Evolutionary conservation across 208 protist species (phyloP), one percentile per base, ranked within the genome.

Genomic region (Kentomonas sorsogonicus): DNA sequence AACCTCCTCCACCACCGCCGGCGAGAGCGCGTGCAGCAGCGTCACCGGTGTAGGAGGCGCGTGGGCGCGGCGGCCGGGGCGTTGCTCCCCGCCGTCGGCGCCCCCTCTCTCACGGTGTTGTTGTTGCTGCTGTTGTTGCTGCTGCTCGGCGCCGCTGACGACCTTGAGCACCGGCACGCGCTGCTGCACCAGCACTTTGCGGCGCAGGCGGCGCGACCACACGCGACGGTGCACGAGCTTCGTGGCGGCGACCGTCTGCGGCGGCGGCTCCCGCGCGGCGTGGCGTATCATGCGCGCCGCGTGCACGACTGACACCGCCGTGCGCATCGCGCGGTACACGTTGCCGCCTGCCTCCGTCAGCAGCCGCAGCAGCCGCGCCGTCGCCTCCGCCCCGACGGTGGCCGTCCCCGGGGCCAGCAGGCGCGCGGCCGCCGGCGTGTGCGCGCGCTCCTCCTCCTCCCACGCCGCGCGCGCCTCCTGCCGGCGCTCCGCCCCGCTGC

Each of bases 191-290:
- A 86, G 53, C 27, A 69, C 62, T 22, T 81, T 72, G 15, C 68
- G 56, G 18, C 60, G 52, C 26, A 57, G 47, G 6, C 51, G 50
- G 25, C 29, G 11, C 47, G 68, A 71, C 60, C 65, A 72, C 29
- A 87, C 71, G n/a, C 71, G 61, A 7, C 65, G 60, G 56, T 86
- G 72, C 7, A 86, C 69, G 11, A 38, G 65, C 52, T 71, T 69
- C n/a, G 51, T 33, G 31, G 54, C 46, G 20, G 72, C 46, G 34
- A 80, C 55, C n/a, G 83, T 44, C 34, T 53, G 36, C 26, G 83
- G 73, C 27, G 38, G 60, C 18, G 69, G 68, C 57, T 79, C 67
- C 20, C 50, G 39, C 47, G 77, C 64, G 4, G 79, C 79, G 62
- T 75, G 76, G 10, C 83, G 72, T 52, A 83, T 51, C 68, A 76